These are phyloP conservation scores for Phoma sp. DNA, from an alignment of 2,329 filamentous ascomycete species.

Conservation along the genomic window DNA sequence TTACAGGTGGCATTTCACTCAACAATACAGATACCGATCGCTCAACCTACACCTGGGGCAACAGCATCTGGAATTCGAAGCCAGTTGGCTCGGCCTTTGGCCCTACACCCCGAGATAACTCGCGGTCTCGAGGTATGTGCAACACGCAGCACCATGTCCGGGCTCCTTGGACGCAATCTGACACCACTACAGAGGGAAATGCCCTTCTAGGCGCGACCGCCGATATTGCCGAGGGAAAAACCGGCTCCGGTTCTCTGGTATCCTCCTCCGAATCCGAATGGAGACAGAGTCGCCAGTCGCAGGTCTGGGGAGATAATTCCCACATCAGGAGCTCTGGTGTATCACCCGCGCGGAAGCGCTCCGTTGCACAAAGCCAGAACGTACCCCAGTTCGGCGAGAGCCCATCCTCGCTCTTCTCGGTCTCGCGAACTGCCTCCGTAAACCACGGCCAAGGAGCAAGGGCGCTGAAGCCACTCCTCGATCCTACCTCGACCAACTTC, in stretches of 20 bases:
- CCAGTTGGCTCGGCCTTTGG: slow-evolving; percentile 36
- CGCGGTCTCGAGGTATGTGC: slow-evolving; percentile 41
- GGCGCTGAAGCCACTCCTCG: slow-evolving; percentile 38
- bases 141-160: neutral
- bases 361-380: slow-evolving; percentile 43
- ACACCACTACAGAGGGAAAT: slow-evolving; percentile 37
- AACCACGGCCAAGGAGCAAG: slow-evolving; percentile 34
- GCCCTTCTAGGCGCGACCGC: slow-evolving; percentile 29
- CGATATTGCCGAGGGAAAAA: slow-evolving; percentile 60
- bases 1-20: slow-evolving; percentile 36
- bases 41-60: slow-evolving; percentile 40
- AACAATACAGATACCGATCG: slow-evolving; percentile 39
- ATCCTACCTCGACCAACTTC: slow-evolving; percentile 43
- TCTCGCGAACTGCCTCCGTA: slow-evolving; percentile 29
- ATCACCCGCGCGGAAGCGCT: slow-evolving; percentile 48
- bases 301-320: slow-evolving; percentile 62
- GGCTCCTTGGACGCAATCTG: slow-evolving; percentile 8
- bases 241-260: slow-evolving; percentile 73
- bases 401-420: slow-evolving; percentile 36
- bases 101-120: slow-evolving; percentile 39
- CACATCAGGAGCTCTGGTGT: slow-evolving; percentile 46
- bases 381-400: slow-evolving; percentile 22
- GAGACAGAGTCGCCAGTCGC: slow-evolving; percentile 58
- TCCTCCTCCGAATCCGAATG: slow-evolving; percentile 74
- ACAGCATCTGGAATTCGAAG: slow-evolving; percentile 47